Conservation (phyloP, 208 protist genomes). For the Plasmodiophora brassicae region DNA sequence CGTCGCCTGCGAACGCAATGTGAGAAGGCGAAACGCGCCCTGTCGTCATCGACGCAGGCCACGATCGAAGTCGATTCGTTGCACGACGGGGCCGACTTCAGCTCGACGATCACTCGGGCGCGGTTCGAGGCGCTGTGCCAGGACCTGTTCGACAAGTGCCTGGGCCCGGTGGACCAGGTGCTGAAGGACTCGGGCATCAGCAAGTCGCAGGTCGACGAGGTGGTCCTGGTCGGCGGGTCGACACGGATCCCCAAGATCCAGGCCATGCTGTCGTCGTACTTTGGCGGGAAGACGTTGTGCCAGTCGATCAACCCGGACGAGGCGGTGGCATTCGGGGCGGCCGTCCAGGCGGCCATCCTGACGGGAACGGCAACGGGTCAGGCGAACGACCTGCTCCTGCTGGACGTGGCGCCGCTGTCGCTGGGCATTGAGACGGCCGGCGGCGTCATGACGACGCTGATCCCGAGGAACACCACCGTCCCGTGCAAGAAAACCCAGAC, state of each 20-base stretch:
- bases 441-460: conserved; percentile 86
- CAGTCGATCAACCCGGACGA: conserved; percentile 72
- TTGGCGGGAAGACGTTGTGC: conserved; percentile 79
- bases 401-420: conserved; percentile 60
- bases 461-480: conserved; percentile 68
- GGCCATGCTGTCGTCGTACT: conserved; percentile 87
- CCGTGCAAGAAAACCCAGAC: conserved; percentile 69
- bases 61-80: conserved; percentile 91
- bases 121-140: conserved; percentile 91
- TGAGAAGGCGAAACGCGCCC: conserved; percentile 84
- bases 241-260: conserved; percentile 93
- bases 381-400: conserved; percentile 53
- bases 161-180: conserved; percentile 71
- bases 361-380: conserved; percentile 80
- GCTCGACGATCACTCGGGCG: conserved; percentile 82
- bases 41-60: conserved; percentile 59
- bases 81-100: conserved; percentile 90
- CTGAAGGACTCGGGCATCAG: conserved; percentile 74
- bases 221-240: conserved; percentile 82
- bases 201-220: conserved; percentile 75
- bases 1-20: conserved; percentile 67
- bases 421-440: conserved; percentile 61
- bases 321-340: conserved; percentile 73
- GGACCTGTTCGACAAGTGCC: conserved; percentile 70
- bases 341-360: conserved; percentile 91